Percentiles rank a stretch among this genome's conserved stretches.
Evolutionary conservation across 192 early-diverging fungal genomes (phyloP).

Genomic region (Coemansia biformis): DNA sequence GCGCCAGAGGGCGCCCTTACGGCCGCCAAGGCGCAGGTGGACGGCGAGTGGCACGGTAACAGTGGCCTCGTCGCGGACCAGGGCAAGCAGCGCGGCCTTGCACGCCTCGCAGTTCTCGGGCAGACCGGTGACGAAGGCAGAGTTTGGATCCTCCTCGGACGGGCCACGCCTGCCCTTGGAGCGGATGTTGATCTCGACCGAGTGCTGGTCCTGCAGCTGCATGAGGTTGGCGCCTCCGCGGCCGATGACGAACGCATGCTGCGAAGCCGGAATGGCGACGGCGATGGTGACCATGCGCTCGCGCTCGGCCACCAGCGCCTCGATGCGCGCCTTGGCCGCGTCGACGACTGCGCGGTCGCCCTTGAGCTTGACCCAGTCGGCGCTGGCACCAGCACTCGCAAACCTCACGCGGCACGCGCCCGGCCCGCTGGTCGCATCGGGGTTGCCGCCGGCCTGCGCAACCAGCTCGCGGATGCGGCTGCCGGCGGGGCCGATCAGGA

Average conservation of each 20-base stretch:
- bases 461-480: slow-evolving; percentile 61
- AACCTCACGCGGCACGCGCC: slow-evolving; percentile 59
- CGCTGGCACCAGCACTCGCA: slow-evolving; percentile 47
- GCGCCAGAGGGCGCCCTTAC: slow-evolving; percentile 51
- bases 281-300: slow-evolving; percentile 55
- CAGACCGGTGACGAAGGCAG: slow-evolving; percentile 56
- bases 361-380: slow-evolving; percentile 58
- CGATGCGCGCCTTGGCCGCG: slow-evolving; percentile 36
- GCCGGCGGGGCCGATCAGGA: slow-evolving; percentile 63
- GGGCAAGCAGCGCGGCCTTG: slow-evolving; percentile 40
- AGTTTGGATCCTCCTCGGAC: slow-evolving; percentile 14
- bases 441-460: slow-evolving; percentile 52
- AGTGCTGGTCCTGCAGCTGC: slow-evolving; percentile 61
- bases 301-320: slow-evolving; percentile 52
- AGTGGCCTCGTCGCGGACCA: slow-evolving; percentile 53
- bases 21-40: slow-evolving; percentile 54
- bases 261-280: slow-evolving; percentile 64
- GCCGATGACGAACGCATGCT: slow-evolving; percentile 81
- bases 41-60: slow-evolving; percentile 53
- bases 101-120: slow-evolving; percentile 54
- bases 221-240: slow-evolving; percentile 66
- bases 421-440: slow-evolving; percentile 50
- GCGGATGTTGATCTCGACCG: slow-evolving; percentile 62
- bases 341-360: slow-evolving; percentile 59
- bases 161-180: neutral